Percentiles rank a stretch among this genome's conserved stretches.
These are phyloP conservation scores for Diaporthe sp. DNA, from an alignment of 2,329 filamentous ascomycete genomes.

Conservation along the genomic window DNA sequence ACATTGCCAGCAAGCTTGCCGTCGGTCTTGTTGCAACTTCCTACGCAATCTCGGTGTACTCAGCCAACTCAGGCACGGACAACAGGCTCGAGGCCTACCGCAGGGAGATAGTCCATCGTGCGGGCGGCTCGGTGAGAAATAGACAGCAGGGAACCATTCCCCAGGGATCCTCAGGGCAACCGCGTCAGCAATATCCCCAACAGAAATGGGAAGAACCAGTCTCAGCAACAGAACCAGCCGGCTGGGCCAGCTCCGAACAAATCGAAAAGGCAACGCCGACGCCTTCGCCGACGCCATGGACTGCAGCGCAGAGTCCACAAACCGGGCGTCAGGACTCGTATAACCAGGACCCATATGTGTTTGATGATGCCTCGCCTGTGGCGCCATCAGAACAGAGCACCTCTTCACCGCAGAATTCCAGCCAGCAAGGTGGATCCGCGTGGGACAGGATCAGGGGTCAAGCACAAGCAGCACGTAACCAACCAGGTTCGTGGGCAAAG, in stretches of 20 bases:
- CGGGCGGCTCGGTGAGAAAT: neutral
- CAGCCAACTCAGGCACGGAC: conserved; percentile 24
- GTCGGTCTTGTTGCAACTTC: conserved; percentile 49
- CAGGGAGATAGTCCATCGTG: conserved; percentile 20
- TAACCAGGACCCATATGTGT: conserved; percentile 30
- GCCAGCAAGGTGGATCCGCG: conserved; percentile 35
- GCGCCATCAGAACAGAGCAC: conserved; percentile 29
- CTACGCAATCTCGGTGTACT: conserved; percentile 44
- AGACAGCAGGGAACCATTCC: neutral
- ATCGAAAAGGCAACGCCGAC: conserved; percentile 14
- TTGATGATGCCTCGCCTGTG: conserved; percentile 42
- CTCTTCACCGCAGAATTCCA: neutral
- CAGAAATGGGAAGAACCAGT: conserved; percentile 4
- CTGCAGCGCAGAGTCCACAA: conserved; percentile 11
- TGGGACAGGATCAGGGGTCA: conserved; percentile 41
- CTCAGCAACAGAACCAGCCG: conserved; percentile 1
- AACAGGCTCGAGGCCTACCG: conserved; percentile 35
- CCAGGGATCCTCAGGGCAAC: neutral
- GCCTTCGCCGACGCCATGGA: conserved; percentile 25
- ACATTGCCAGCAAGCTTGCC: conserved; percentile 45
- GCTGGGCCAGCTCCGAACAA: conserved; percentile 31
- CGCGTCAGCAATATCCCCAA: neutral
- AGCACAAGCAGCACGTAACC: conserved; percentile 22
- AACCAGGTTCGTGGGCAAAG: conserved; percentile 26
- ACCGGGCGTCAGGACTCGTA: conserved; percentile 1